phyloP scores from a whole-genome alignment of 2,329 filamentous ascomycete species.

The Aspergillus hortae region DNA sequence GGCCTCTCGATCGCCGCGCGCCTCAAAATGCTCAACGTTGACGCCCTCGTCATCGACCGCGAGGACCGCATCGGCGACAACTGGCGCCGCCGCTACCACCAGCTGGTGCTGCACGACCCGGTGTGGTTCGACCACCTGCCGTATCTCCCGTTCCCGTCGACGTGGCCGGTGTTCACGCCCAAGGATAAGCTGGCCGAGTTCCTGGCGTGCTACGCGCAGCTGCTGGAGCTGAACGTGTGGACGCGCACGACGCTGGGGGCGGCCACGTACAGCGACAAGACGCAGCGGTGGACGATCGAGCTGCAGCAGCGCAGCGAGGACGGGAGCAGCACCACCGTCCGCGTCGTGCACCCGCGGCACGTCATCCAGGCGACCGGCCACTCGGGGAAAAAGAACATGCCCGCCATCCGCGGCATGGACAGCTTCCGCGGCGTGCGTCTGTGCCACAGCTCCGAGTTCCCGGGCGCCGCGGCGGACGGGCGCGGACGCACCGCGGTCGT shows the following conservation, averaged over 20 bases:
- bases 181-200: constrained; percentile 70
- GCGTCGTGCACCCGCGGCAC: constrained; percentile 59
- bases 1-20: constrained; percentile 58
- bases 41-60: constrained; percentile 57
- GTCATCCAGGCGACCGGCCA: constrained; percentile 67
- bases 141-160: constrained; percentile 60
- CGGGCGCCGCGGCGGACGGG: constrained; percentile 47
- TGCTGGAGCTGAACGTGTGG: constrained; percentile 69
- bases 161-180: constrained; percentile 68
- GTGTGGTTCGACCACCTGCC: constrained; percentile 57
- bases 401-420: constrained; percentile 46
- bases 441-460: constrained; percentile 61
- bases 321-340: constrained; percentile 33
- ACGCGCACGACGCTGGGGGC: constrained; percentile 49
- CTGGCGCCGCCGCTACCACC: constrained; percentile 61
- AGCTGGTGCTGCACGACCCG: constrained; percentile 66
- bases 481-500: constrained; percentile 61
- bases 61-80: constrained; percentile 60
- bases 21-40: constrained; percentile 57
- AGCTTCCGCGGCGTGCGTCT: constrained; percentile 57
- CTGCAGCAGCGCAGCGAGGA: constrained; percentile 43
- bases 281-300: constrained; percentile 54
- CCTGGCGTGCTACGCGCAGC: constrained; percentile 61
- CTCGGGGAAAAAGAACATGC: constrained; percentile 60
- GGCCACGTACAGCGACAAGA: constrained; percentile 50